phyloP scores from a whole-genome alignment of 805 yeast genomes.

The Candida lessepsii region DNA sequence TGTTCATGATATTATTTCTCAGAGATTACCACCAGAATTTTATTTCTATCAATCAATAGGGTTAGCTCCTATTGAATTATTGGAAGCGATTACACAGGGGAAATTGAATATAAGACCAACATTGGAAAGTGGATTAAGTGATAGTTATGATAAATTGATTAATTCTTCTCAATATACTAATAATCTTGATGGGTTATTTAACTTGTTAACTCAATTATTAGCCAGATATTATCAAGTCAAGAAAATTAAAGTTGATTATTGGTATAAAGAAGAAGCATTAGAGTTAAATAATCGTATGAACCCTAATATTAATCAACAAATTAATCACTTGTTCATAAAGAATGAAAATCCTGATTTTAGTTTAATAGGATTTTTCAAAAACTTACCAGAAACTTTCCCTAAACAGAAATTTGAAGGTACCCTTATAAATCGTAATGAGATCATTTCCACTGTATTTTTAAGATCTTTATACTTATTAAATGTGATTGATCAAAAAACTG shows the following conservation, averaged over 20 bases:
- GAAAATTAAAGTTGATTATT: conserved; percentile 52
- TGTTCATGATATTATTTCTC: conserved; percentile 77
- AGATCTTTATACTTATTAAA: conserved; percentile 55
- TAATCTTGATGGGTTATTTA: conserved; percentile 60
- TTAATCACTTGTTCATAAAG: conserved; percentile 22
- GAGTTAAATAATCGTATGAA: conserved; percentile 52
- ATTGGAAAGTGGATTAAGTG: conserved; percentile 58
- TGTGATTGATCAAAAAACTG: conserved; percentile 42
- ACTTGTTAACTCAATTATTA: conserved; percentile 66
- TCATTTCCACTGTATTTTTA: conserved; percentile 54
- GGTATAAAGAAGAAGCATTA: conserved; percentile 48
- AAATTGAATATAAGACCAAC: conserved; percentile 62
- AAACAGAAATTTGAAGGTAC: conserved; percentile 19
- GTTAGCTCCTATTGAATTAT: conserved; percentile 57
- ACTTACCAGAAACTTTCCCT: conserved; percentile 20
- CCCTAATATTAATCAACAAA: conserved; percentile 50
- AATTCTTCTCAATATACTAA: conserved; percentile 44
- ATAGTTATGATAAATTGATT: conserved; percentile 58
- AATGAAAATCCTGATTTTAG: conserved; percentile 20
- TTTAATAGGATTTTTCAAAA: conserved; percentile 24
- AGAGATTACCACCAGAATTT: conserved; percentile 81
- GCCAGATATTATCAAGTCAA: conserved; percentile 85
- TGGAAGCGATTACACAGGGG: conserved; percentile 68
- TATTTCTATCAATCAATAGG: conserved; percentile 82
- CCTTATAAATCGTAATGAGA: conserved; percentile 45